phyloP scores from a whole-genome alignment of 768 basidiomycete species.

The Saitozyma sp. region DNA sequence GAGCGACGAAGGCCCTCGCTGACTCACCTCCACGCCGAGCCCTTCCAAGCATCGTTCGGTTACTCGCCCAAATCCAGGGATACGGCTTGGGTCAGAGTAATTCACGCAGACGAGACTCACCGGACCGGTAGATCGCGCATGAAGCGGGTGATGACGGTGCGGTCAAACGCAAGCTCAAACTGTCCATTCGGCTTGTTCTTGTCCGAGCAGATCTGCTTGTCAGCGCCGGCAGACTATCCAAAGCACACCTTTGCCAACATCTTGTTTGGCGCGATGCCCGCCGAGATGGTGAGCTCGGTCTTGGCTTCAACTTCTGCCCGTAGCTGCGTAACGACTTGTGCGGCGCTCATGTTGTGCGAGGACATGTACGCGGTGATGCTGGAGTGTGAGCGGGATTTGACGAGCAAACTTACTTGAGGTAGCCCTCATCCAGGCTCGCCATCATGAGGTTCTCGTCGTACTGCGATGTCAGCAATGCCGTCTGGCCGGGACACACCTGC shows the following conservation, averaged over 20 bases:
- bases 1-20: not conserved
- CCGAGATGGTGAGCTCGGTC: conserved; percentile 86
- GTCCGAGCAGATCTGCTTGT: conserved; percentile 80
- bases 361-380: conserved; percentile 83
- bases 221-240: not conserved
- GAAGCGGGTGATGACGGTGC: conserved; percentile 67
- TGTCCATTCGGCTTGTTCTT: conserved; percentile 97
- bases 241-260: conserved; percentile 83
- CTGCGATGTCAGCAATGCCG: conserved; percentile 12
- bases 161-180: conserved; percentile 70
- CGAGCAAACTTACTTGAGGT: conserved; percentile 70
- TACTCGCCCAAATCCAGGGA: conserved; percentile 88
- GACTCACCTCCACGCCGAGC: conserved; percentile 74
- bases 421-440: conserved; percentile 87
- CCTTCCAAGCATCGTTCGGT: conserved; percentile 83
- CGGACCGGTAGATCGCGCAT: conserved; percentile 78
- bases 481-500: conserved; percentile 45
- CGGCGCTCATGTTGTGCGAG: conserved; percentile 64
- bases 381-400: not conserved
- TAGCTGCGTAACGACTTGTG: conserved; percentile 76
- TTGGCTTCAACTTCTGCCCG: conserved; percentile 69
- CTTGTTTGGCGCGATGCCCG: conserved; percentile 94
- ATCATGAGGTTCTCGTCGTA: conserved; percentile 51
- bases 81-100: conserved; percentile 39
- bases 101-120: conserved; percentile 18